Evolutionary conservation across 108 stramenopile genomes (phyloP).

Genomic region (Discostella stelligeroides): DNA sequence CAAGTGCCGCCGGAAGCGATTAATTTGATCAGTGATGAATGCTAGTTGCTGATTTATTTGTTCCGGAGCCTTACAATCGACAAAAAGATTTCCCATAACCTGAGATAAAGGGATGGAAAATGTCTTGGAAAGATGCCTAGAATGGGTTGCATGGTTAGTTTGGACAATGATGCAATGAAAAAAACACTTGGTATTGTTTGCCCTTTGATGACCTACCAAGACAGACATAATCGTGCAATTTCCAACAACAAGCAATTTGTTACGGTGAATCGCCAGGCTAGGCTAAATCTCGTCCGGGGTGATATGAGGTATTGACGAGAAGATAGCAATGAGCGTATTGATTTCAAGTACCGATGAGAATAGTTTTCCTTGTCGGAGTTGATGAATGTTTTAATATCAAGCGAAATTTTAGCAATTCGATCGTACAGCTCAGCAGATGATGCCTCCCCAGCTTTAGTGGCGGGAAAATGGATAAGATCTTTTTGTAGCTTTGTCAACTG

Average conservation of each 20-base stretch:
- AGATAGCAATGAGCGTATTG: slow-evolving; percentile 26
- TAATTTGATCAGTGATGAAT: slow-evolving; percentile 46
- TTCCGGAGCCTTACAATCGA: slow-evolving; percentile 42
- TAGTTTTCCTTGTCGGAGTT: slow-evolving; percentile 36
- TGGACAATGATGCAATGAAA: not conserved
- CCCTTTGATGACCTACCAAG: slow-evolving; percentile 26
- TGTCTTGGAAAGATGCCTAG: slow-evolving; percentile 46
- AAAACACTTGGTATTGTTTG: not conserved
- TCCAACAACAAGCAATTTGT: slow-evolving; percentile 60
- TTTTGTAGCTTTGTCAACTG: slow-evolving; percentile 50
- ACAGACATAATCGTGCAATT: slow-evolving; percentile 54
- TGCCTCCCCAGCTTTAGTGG: too few relatives aligned
- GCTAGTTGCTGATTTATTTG: slow-evolving; percentile 37
- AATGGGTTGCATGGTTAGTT: not conserved
- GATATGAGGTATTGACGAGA: slow-evolving; percentile 55
- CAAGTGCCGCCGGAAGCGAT: slow-evolving; percentile 33
- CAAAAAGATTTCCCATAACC: slow-evolving; percentile 36
- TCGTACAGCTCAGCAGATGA: slow-evolving; percentile 48
- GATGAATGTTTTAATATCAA: slow-evolving; percentile 48
- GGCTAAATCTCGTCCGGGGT: slow-evolving; percentile 66
- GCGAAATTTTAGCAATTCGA: slow-evolving; percentile 50
- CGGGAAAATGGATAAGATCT: slow-evolving; percentile 29
- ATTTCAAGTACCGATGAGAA: slow-evolving; percentile 38
- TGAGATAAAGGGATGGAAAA: slow-evolving; percentile 52
- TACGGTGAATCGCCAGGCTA: slow-evolving; percentile 63